Base-by-base conservation (phyloP, 352 stramenopile species). In the Phytophthora kernoviae region DNA sequence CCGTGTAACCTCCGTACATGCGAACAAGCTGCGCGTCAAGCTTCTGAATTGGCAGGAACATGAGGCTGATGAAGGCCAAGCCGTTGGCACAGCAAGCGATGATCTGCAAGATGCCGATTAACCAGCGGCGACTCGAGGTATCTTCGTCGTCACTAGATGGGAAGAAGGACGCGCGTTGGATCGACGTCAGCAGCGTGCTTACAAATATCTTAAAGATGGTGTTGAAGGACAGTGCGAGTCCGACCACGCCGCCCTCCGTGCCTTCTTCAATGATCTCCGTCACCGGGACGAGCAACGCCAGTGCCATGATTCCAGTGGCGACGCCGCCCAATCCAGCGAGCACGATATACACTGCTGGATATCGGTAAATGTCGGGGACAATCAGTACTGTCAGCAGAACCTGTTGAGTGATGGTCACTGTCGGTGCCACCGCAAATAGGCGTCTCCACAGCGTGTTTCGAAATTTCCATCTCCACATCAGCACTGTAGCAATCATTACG, bases 1-100 rank as follows among this genome's bases (percentile, higher is more conserved):
- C 56, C 10, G 78, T 88, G 65, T 87, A 91, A 18, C 79, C 79
- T 52, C 79, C 79, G 52, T 84, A 89, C 65, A 87, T 87, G 49
- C 79, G 79, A 15, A 85, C 41, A 43, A 87, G 73, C 55, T 89
- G 79, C 20, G 75, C 75, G 41, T 87, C 79, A 20, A 89, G 55
- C 46, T 87, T 89, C 47, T 89, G 79, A 5, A 64, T 46, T 11
- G 79, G 79, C 24, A 89, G 45, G 21, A 87, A 61, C 3, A 59
- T 44, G 15, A 87, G 58, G 14, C 65, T 57, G 9, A 63, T 17
- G 20, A 72, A 68, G 2, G 59, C 70, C 22, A 84, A 49, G 2
- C 58, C 59, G 21, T 85, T 83, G n/a, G 81, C 59, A 11, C 27
- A 62, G 41, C 68, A 82, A 37, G 67, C 65, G 48, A 80, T 41